Evolutionary conservation across 305 asterid species (phyloP).

Genomic region (Fraxinus xanthoxyloides): DNA sequence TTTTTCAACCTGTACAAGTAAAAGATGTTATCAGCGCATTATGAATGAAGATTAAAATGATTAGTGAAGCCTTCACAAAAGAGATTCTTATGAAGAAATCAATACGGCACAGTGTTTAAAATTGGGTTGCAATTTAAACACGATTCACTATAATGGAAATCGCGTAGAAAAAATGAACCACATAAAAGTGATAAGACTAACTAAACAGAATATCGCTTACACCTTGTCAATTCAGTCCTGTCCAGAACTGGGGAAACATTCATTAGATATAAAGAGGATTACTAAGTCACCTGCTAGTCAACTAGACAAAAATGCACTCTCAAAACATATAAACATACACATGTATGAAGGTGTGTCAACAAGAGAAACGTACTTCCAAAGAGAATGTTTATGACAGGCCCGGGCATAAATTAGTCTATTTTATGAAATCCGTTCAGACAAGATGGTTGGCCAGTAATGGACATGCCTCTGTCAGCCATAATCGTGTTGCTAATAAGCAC

Average conservation of each 20-base stretch:
- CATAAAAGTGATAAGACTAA: conserved; percentile 1
- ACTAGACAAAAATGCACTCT: neutral
- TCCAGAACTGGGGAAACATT: neutral
- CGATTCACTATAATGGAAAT: neutral
- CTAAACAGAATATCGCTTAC: neutral
- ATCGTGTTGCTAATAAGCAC: neutral
- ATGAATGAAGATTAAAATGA: conserved; percentile 18
- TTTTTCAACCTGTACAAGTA: conserved; percentile 50
- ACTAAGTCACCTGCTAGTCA: neutral
- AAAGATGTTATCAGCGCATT: conserved; percentile 20
- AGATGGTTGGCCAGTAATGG: neutral
- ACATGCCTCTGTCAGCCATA: neutral
- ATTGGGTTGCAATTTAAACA: neutral
- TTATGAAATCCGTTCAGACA: neutral
- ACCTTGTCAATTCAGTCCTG: neutral
- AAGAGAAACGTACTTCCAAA: neutral
- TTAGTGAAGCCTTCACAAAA: conserved; percentile 12
- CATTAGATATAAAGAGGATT: neutral
- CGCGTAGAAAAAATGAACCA: neutral
- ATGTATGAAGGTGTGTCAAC: neutral
- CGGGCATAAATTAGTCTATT: neutral
- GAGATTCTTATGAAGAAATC: neutral
- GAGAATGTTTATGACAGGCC: neutral
- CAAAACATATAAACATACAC: neutral
- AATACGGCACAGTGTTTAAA: neutral